phyloP scores from a whole-genome alignment of 345 rosid species.

The Firmiana major region DNA sequence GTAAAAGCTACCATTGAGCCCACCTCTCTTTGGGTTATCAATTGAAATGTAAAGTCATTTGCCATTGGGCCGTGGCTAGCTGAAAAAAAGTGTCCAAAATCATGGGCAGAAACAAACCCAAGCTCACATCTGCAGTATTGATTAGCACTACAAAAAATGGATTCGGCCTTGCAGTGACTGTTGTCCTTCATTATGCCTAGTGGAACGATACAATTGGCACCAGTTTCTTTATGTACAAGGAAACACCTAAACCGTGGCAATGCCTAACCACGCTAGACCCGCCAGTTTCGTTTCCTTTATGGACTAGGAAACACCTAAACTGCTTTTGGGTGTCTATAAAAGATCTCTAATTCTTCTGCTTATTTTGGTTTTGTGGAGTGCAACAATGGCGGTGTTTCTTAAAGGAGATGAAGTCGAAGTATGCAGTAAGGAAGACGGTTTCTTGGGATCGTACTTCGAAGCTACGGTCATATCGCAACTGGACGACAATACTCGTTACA shows the following conservation, averaged over 20 bases:
- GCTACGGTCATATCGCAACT: background rate
- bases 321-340: background rate
- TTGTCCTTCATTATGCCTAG: too few species aligned
- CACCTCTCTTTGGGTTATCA: background rate
- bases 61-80: background rate
- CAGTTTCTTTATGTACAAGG: too few species aligned
- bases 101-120: background rate
- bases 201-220: too few species aligned
- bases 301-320: background rate
- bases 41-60: background rate
- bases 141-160: too few species aligned
- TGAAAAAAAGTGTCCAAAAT: too few species aligned
- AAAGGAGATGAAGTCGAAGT: conserved; percentile 1
- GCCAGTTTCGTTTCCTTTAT: too few species aligned
- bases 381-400: background rate
- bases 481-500: background rate
- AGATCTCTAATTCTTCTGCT: background rate
- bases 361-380: background rate
- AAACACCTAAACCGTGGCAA: too few species aligned
- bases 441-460: conserved; percentile 1
- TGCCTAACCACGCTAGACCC: too few species aligned
- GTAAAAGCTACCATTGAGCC: background rate
- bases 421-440: conserved; percentile 8
- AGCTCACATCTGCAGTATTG: too few species aligned
- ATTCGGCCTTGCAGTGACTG: too few species aligned